Evolutionary conservation across 2,329 filamentous ascomycete genomes (phyloP).

Genomic region (Coniochaeta sp.): DNA sequence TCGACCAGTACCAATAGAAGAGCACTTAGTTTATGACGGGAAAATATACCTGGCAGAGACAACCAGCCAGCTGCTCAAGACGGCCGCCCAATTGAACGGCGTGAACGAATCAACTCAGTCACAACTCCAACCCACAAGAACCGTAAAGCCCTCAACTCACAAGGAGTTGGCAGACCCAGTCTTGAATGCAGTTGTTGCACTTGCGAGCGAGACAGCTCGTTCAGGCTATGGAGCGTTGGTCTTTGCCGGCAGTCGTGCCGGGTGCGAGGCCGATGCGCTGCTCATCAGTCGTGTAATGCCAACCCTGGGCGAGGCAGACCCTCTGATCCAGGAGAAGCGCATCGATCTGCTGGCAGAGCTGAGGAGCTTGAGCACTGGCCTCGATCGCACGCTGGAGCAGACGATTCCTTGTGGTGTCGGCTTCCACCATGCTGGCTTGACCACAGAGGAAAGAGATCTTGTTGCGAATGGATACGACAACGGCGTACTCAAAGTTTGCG

Average conservation of each 20-base stretch:
- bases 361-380: slow-evolving; percentile 54
- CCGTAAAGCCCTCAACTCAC: slow-evolving; percentile 47
- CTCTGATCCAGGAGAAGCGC: slow-evolving; percentile 46
- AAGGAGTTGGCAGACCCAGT: slow-evolving; percentile 58
- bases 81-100: slow-evolving; percentile 34
- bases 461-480: slow-evolving; percentile 64
- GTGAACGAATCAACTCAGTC: slow-evolving; percentile 15
- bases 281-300: slow-evolving; percentile 63
- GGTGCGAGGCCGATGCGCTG: slow-evolving; percentile 61
- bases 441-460: slow-evolving; percentile 66
- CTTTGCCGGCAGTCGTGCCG: slow-evolving; percentile 62
- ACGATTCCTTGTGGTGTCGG: slow-evolving; percentile 61
- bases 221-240: slow-evolving; percentile 64
- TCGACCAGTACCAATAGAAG: slow-evolving; percentile 66
- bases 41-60: slow-evolving; percentile 55
- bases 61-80: slow-evolving; percentile 51
- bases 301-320: slow-evolving; percentile 32
- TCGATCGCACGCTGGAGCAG: slow-evolving; percentile 58
- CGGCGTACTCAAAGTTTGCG: slow-evolving; percentile 60
- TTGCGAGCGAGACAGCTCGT: slow-evolving; percentile 61
- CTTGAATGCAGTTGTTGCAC: slow-evolving; percentile 61
- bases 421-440: slow-evolving; percentile 70
- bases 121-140: slow-evolving; percentile 31
- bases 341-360: slow-evolving; percentile 59
- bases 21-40: slow-evolving; percentile 66